A percentile compares a stretch with the other conserved stretches of the same genome.
Conservation (phyloP, 2,329 filamentous ascomycete species). For the Hymenoscyphus infarciens region DNA sequence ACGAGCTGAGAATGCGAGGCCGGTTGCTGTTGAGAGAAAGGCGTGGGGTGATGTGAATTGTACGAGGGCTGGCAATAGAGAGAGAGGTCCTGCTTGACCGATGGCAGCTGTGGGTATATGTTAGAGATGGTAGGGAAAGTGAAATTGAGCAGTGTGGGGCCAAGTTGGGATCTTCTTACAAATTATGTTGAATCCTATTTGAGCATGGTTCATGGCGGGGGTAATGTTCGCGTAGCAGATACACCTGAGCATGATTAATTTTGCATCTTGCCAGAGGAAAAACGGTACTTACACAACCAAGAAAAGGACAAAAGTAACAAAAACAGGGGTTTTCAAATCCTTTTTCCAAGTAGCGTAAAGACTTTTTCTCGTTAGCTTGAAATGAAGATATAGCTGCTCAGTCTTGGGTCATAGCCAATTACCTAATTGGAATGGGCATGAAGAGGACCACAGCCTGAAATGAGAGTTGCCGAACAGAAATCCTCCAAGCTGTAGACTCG, state of each 20-base stretch:
- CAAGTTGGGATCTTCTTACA: constrained; percentile 13
- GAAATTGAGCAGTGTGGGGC: not conserved
- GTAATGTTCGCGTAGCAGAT: constrained; percentile 46
- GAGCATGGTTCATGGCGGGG: constrained; percentile 42
- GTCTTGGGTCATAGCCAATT: constrained; percentile 11
- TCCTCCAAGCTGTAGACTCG: constrained; percentile 44
- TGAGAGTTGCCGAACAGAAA: constrained; percentile 46
- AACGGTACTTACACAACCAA: constrained; percentile 41
- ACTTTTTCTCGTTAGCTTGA: constrained; percentile 17
- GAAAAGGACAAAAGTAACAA: constrained; percentile 46
- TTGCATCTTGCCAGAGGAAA: not conserved
- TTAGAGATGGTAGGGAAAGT: not conserved
- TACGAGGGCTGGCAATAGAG: constrained; percentile 47
- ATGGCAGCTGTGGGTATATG: constrained; percentile 37
- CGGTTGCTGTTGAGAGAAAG: constrained; percentile 50
- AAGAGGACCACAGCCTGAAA: constrained; percentile 42
- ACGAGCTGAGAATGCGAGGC: constrained; percentile 49
- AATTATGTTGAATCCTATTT: constrained; percentile 47
- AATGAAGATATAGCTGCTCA: no score
- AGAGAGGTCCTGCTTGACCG: constrained; percentile 48
- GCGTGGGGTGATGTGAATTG: constrained; percentile 52
- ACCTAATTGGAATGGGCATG: constrained; percentile 42
- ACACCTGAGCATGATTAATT: constrained; percentile 31
- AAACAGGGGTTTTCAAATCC: constrained; percentile 45
- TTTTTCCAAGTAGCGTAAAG: constrained; percentile 44